Evolutionary conservation across 805 yeast species (phyloP), one percentile per base, ranked within the genome.

Genomic region (Ogataea henricii): DNA sequence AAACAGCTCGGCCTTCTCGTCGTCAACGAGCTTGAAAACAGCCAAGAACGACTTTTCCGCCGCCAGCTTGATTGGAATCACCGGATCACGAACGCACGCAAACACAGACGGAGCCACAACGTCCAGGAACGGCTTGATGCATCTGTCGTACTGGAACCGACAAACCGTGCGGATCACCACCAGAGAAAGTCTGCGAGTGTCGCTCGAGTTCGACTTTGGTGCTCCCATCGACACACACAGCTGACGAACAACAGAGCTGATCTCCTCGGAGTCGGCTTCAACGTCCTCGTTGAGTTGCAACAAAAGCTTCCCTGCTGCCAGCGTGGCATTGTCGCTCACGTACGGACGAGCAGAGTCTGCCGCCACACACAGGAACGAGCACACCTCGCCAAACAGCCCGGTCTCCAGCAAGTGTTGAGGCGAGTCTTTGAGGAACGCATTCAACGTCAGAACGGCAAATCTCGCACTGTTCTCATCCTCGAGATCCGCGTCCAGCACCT

Each of bases 61-160:
- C 1, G 97, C 97, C 52, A 92, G 74, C 60, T 90, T 91, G 56
- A 92, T 84, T 4, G 99, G 97, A 60, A 92, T 89, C 40, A 88
- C 74, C n/a, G 83, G 76, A 60, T 91, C 97, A 55, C 99, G 77
- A 34, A 92, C 85, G 64, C 94, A 84, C 0, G 85, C 71, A 64
- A 92, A 92, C 2, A 90, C 83, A 10, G 88, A 73, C 12, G 94
- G 89, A 3, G 78, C 88, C 43, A 92, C 58, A 0, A 67, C 52
- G 55, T 82, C 82, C 53, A 79, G 69, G 57, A 75, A 72, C 10
- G 85, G 82, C 47, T 69, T 68, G 41, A 88, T 69, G 20, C 79
- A 65, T 7, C 63, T 66, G 0, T 72, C 75, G 53, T 73, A 78
- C 49, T 84, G 79, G 58, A 73, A 69, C 60, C 95, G 77, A 1